Conservation (phyloP, 805 yeast species). For the Brettanomyces anomalus region DNA sequence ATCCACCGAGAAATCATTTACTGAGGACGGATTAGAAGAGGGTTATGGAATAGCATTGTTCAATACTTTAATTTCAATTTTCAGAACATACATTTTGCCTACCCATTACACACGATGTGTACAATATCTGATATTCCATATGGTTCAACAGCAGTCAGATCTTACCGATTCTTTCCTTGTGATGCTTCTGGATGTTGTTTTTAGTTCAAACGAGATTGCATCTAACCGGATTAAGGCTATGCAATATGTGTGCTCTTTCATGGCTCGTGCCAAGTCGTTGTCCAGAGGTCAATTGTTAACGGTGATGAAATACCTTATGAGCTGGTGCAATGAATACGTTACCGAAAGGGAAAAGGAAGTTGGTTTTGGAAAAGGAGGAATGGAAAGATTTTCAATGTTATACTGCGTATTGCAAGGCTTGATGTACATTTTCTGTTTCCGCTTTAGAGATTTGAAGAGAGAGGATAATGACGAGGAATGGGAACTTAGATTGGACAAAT, state of each 20-base stretch:
- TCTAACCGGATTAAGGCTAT: constrained; percentile 80
- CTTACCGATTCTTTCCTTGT: constrained; percentile 80
- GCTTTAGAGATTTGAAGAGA: constrained; percentile 47
- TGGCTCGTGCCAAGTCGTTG: constrained; percentile 76
- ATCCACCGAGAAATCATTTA: constrained; percentile 40
- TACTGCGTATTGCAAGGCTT: constrained; percentile 89
- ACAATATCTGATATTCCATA: constrained; percentile 75
- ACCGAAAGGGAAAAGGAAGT: constrained; percentile 82
- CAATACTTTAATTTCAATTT: constrained; percentile 65
- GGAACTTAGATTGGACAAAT: constrained; percentile 77
- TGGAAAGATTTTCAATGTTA: constrained; percentile 84
- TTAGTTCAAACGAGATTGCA: constrained; percentile 55
- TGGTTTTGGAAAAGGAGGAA: constrained; percentile 32
- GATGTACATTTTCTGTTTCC: constrained; percentile 84
- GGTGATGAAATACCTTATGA: constrained; percentile 72
- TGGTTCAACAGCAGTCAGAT: constrained; percentile 75
- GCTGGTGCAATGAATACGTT: constrained; percentile 78
- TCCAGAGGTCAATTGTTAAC: constrained; percentile 66
- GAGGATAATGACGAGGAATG: constrained; percentile 34
- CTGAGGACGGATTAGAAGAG: constrained; percentile 39
- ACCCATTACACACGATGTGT: constrained; percentile 87
- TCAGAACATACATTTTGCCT: constrained; percentile 76
- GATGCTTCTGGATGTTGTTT: constrained; percentile 72
- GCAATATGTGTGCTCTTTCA: constrained; percentile 85
- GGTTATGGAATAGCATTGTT: constrained; percentile 64